Conservation (phyloP, 2,329 filamentous ascomycete genomes). For the Mariannaea sp. region DNA sequence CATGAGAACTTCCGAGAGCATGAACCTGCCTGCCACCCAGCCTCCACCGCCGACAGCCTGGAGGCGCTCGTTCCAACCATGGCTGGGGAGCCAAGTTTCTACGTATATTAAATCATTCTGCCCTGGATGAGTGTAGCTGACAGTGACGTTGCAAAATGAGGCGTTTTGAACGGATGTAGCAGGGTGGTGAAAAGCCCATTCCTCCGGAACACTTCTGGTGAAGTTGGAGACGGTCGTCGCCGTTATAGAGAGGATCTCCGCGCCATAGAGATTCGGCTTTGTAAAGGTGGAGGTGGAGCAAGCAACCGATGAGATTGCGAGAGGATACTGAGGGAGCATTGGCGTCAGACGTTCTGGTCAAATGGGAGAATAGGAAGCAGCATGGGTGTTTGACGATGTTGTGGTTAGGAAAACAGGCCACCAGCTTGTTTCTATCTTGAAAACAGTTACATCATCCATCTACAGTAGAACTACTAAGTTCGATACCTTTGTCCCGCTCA, state of each 20-base stretch:
- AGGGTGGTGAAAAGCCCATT: slow-evolving; percentile 2
- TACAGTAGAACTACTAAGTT: too few species aligned
- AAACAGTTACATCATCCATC: too few species aligned
- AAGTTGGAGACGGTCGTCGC: background rate
- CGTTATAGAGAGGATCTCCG: background rate
- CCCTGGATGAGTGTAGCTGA: slow-evolving; percentile 10
- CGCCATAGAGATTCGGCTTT: background rate
- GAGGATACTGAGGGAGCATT: slow-evolving; percentile 4
- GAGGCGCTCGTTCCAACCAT: slow-evolving; percentile 18
- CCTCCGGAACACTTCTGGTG: background rate
- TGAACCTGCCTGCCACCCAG: slow-evolving; percentile 19
- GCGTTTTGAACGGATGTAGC: background rate
- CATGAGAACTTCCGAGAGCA: slow-evolving; percentile 13
- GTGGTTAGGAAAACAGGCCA: too few species aligned
- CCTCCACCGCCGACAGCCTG: slow-evolving; percentile 24
- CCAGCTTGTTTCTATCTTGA: too few species aligned
- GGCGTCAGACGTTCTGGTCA: too few species aligned
- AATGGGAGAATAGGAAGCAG: too few species aligned
- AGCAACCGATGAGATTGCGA: background rate
- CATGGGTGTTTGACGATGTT: too few species aligned
- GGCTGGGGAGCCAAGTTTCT: slow-evolving; percentile 8
- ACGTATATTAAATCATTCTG: slow-evolving; percentile 4
- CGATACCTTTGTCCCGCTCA: too few species aligned
- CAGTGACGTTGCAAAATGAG: slow-evolving; percentile 14
- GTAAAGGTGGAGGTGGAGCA: slow-evolving; percentile 1